Percentiles rank a stretch among this genome's conserved stretches.
Conservation (phyloP, 2,329 filamentous ascomycete species). For the Pyrenochaeta sp. region DNA sequence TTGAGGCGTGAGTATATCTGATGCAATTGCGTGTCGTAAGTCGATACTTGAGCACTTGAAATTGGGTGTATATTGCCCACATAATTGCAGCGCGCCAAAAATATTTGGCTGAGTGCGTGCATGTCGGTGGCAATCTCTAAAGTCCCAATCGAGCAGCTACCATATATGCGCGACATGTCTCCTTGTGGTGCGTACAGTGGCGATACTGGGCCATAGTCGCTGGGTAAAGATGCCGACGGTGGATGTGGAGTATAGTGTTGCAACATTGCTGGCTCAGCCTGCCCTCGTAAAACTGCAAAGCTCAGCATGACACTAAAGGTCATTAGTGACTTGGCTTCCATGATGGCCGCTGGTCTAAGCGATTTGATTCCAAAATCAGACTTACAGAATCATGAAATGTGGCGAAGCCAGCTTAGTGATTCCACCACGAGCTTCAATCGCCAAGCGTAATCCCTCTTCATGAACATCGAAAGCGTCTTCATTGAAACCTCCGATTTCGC, state of each 20-base stretch:
- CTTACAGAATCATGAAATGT: conserved; percentile 41
- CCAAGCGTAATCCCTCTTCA: conserved; percentile 39
- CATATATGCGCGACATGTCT: conserved; percentile 23
- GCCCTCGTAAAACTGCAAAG: conserved; percentile 33
- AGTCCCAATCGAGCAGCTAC: conserved; percentile 26
- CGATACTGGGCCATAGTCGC: conserved; percentile 22
- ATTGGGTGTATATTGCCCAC: conserved; percentile 7
- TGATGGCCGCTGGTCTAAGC: too few relatives aligned
- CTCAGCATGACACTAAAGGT: conserved; percentile 29
- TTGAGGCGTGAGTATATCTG: conserved; percentile 35
- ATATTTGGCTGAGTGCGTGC: conserved; percentile 31
- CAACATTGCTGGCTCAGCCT: conserved; percentile 16
- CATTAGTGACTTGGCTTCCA: conserved; percentile 1
- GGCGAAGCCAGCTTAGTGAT: conserved; percentile 24
- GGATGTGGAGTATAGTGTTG: conserved; percentile 19
- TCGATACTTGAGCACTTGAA: conserved; percentile 18
- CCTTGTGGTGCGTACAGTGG: conserved; percentile 31
- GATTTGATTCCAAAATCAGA: not conserved
- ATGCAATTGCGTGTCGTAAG: conserved; percentile 34
- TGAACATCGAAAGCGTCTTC: conserved; percentile 41
- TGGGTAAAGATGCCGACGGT: conserved; percentile 4
- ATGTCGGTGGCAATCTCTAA: conserved; percentile 39
- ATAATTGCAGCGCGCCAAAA: conserved; percentile 29
- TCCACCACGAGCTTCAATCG: conserved; percentile 34
- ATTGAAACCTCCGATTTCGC: conserved; percentile 39